phyloP scores from a whole-genome alignment of 2,329 filamentous ascomycete genomes.

The Karstenula rhodostoma region DNA sequence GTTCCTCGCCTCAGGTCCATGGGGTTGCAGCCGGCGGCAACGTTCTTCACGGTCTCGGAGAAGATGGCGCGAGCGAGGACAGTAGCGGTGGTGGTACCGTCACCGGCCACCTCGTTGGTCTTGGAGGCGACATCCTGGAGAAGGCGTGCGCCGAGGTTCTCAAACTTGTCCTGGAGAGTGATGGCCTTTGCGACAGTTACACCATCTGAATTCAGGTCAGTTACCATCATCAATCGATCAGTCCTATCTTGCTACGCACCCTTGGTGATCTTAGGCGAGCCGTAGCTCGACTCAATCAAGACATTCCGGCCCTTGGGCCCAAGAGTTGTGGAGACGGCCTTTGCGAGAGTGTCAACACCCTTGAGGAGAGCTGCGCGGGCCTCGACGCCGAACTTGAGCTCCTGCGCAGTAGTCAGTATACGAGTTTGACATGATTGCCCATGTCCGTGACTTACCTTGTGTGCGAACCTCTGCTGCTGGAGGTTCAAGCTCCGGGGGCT shows the following conservation, averaged over 20 bases:
- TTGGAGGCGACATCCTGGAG: constrained; percentile 98
- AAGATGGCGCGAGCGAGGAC: constrained; percentile 98
- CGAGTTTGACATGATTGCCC: constrained; percentile 18
- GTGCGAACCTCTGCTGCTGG: constrained; percentile 94
- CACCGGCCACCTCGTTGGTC: constrained; percentile 98
- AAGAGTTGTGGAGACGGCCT: constrained; percentile 93
- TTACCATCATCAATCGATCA: constrained; percentile 4
- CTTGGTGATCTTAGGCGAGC: constrained; percentile 99
- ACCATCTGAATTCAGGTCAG: constrained; percentile 53
- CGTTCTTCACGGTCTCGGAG: constrained; percentile 99
- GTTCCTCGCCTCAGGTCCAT: constrained; percentile 98
- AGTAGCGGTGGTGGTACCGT: constrained; percentile 97
- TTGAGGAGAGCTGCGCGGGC: constrained; percentile 85
- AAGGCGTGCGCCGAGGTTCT: constrained; percentile 96
- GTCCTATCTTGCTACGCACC: constrained; percentile 62
- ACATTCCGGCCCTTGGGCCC: constrained; percentile 99
- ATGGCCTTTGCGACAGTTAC: constrained; percentile 76
- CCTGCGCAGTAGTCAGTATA: constrained; percentile 61
- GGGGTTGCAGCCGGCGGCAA: constrained; percentile 98
- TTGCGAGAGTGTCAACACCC: constrained; percentile 96
- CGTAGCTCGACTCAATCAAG: constrained; percentile 97
- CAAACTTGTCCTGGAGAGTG: constrained; percentile 96
- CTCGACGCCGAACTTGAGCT: constrained; percentile 98
- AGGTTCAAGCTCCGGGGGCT: constrained; percentile 69
- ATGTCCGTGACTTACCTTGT: constrained; percentile 76